phyloP scores from a whole-genome alignment of 768 basidiomycete species.

The Tulasnella sp. region DNA sequence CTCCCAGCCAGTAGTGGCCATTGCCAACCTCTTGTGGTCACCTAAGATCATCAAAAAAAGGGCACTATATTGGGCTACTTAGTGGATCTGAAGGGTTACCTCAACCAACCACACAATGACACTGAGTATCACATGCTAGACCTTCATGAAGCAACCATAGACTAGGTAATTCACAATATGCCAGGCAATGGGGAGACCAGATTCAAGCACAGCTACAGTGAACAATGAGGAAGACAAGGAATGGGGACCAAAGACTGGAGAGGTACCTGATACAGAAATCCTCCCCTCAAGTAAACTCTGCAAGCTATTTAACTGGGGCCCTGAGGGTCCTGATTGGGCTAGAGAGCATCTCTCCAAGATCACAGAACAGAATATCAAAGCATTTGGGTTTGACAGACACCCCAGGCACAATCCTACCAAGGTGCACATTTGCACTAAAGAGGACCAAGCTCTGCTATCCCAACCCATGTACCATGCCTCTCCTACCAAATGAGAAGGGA shows the following conservation, averaged over 20 bases:
- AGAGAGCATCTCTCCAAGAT: constrained; percentile 16
- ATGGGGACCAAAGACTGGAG: constrained; percentile 27
- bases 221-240: constrained; percentile 23
- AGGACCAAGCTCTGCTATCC: constrained; percentile 21
- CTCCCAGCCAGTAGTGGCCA: no score
- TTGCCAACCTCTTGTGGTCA: no score
- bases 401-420: constrained; percentile 24
- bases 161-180: no score
- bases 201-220: no score
- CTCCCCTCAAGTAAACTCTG: constrained; percentile 9
- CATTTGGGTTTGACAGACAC: constrained; percentile 28
- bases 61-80: no score
- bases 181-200: no score
- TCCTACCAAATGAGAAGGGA: constrained; percentile 22
- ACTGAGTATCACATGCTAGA: no score
- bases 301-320: constrained; percentile 20
- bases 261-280: constrained; percentile 21
- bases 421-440: constrained; percentile 24
- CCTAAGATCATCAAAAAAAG: no score
- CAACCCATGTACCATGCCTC: constrained; percentile 23
- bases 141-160: no score
- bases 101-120: no score
- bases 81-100: no score
- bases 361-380: constrained; percentile 20
- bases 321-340: constrained; percentile 17